phyloP scores from a whole-genome alignment of 2,329 filamentous ascomycete species.

The Plectosphaerella sp. region DNA sequence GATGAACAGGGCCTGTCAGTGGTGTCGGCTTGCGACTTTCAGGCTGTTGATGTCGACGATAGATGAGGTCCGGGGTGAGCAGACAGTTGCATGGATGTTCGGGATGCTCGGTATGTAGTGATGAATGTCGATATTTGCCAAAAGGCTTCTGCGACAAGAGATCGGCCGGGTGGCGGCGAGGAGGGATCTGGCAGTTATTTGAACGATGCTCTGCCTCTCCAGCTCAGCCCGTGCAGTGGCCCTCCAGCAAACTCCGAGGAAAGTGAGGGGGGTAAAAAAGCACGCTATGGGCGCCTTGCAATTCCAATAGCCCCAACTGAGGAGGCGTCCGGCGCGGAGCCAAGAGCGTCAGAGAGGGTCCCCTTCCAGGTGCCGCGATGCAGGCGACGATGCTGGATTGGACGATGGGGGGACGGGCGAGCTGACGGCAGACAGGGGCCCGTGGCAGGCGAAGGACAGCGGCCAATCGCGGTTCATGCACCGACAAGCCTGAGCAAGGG shows the following conservation, averaged over 20 bases:
- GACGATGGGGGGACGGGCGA: background rate
- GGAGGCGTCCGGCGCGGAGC: background rate
- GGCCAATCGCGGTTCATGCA: slow-evolving; percentile 4
- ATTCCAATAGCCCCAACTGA: background rate
- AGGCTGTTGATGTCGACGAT: background rate
- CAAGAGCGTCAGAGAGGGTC: background rate
- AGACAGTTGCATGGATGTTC: background rate
- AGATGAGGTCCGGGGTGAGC: background rate
- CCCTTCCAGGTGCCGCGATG: background rate
- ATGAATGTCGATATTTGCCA: background rate
- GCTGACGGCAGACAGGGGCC: background rate
- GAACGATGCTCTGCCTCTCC: background rate
- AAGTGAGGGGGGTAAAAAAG: background rate
- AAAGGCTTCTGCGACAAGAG: background rate
- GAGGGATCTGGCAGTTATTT: background rate
- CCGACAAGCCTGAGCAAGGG: slow-evolving; percentile 5
- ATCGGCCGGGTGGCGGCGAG: background rate
- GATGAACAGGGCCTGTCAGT: background rate
- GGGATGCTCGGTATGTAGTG: background rate
- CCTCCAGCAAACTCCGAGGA: background rate
- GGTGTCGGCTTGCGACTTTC: background rate
- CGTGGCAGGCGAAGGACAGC: background rate
- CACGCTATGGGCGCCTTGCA: slow-evolving; percentile 2
- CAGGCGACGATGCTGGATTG: background rate
- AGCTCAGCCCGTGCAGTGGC: background rate